Evolutionary conservation across 495 filamentous ascomycete genomes (phyloP), one percentile per base, ranked within the genome.

Genomic region (Cryomyces minteri): DNA sequence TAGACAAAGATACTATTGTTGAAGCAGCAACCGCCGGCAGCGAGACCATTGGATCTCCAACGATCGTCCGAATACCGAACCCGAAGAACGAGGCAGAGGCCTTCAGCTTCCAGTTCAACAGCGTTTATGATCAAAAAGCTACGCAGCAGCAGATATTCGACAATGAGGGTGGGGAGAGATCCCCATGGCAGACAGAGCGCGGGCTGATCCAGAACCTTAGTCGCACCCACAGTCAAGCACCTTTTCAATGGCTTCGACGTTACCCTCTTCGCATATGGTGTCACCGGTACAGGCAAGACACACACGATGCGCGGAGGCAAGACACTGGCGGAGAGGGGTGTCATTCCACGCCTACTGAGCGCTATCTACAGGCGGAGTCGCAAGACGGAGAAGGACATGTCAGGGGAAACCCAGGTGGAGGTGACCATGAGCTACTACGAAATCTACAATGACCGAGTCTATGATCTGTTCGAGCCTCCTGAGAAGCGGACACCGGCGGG

Each of bases 301-400:
- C 84, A 95, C 65, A 98, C 90, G 1, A 98, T 98, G 90, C 78
- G 90, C 47, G 90, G 90, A 45, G 88, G 88, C 43, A 81, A 94
- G 62, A 77, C 79, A 53, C 67, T 94, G 39, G 78, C 82, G 5
- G 90, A 98, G 25, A 72, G 90, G 55, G 90, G 90, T 43, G 78
- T 92, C 5, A 98, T 98, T 47, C 90, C 90, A 4, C 65, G 90
- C 44, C 66, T 98, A 37, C 69, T 98, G 6, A 92, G 85, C 53
- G 77, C 73, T 51, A 82, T 96, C 45, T 96, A 90, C 54, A 72
- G 88, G 46, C 67, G 82, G 33, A 79, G 79, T 37, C 79, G 83
- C 54, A 95, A 94, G 66, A 77, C 94, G 5, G 76, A 79, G 47
- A 94, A 90, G 58, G 88, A 95, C 51, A 76, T 77, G 39, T 69